Evolutionary conservation across 148 eudicot species (phyloP).

Genomic region (Linanthus parryae): DNA sequence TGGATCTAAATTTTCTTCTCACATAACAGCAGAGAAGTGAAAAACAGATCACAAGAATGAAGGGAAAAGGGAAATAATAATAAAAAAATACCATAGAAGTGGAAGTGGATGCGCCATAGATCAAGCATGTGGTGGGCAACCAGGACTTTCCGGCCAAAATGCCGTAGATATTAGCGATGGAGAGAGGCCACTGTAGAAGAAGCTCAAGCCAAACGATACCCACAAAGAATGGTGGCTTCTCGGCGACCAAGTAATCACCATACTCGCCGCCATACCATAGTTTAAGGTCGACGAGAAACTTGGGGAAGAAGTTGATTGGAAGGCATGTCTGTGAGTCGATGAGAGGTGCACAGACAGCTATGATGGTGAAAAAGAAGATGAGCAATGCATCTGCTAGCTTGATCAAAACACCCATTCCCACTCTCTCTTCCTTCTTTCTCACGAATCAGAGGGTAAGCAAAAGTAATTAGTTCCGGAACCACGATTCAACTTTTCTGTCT

Average conservation of each 20-base stretch:
- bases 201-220: constrained; percentile 46
- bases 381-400: constrained; percentile 27
- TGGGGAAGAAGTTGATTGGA: constrained; percentile 26
- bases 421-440: neutral
- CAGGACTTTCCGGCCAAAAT: constrained; percentile 33
- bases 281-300: constrained; percentile 24
- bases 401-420: constrained; percentile 23
- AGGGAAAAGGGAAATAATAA: neutral
- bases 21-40: neutral
- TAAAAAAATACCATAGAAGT: constrained; percentile 30
- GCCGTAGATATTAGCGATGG: constrained; percentile 24
- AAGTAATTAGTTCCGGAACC: too few species aligned
- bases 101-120: constrained; percentile 28
- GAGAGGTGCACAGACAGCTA: constrained; percentile 35
- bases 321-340: too few species aligned
- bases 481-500: too few species aligned
- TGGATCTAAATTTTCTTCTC: too few species aligned
- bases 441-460: too few species aligned
- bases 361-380: constrained; percentile 32
- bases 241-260: constrained; percentile 32
- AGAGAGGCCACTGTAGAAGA: constrained; percentile 39
- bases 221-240: constrained; percentile 43
- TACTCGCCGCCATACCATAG: constrained; percentile 19
- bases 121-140: constrained; percentile 40
- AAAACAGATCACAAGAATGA: neutral